Evolutionary conservation across 257 asterid species (phyloP), one percentile per base, ranked within the genome.

Genomic region (Penstemon barbatus): DNA sequence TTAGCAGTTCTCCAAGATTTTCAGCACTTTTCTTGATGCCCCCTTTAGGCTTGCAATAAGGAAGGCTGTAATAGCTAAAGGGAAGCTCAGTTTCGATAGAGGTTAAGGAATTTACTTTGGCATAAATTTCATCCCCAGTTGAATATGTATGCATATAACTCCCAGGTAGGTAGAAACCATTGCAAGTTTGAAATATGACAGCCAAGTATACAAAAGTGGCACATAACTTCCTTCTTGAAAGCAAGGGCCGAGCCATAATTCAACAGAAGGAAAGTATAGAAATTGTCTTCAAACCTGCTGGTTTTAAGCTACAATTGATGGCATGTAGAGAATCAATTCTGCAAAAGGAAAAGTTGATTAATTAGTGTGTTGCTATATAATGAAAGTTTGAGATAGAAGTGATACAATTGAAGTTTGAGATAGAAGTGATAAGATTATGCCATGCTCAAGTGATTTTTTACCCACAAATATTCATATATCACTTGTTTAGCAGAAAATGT

Each of bases 31-130:
- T 86, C 77, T 86, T 88, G 46, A 88, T 81, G 68, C 84, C 92
- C 56, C 84, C 89, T 48, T 6, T 62, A 63, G 92, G 96, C 61
- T 68, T 56, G 84, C 96, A 86, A 48, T 84, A 88, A n/a, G 90
- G 92, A 66, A 88, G 92, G 77, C 87, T 88, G 78, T 88, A 88
- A 69, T 88, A 88, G 75, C 86, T 80, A 68, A 82, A 88, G 3
- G 92, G 96, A 44, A 88, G 87, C 81, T 86, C 92, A 5, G 96
- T 84, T 59, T 88, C 90, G 45, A 88, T 88, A 49, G 92, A 88
- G 40, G 96, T 88, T 77, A 88, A 78, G 9, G 96, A 88, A 71
- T 88, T 88, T 53, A 88, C 92, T 78, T 86, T 86, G 77, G 82
- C 92, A 59, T 41, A 71, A 44, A 87, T 78, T 56, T 72, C 86